These are phyloP conservation scores for Salvia rosmarinus DNA, from an alignment of 257 asterid species.

Conservation along the genomic window DNA sequence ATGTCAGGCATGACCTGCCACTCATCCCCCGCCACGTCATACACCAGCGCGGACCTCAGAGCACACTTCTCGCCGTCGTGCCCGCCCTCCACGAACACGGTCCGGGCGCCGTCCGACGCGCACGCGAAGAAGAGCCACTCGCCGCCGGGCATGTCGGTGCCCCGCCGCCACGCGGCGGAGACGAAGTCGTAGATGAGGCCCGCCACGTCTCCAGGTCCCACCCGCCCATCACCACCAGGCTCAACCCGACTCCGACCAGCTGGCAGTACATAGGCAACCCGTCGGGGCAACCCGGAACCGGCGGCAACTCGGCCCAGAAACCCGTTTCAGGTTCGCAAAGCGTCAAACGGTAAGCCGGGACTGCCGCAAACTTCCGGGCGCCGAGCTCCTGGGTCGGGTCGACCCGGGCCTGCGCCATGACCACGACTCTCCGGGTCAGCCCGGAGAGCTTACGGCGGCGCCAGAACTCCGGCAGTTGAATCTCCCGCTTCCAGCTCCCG, in stretches of 20 bases:
- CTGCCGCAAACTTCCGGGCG: constrained; percentile 11
- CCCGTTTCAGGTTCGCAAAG: constrained; percentile 74
- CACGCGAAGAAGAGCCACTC: constrained; percentile 69
- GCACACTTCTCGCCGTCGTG: constrained; percentile 75
- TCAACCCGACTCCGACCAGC: constrained; percentile 58
- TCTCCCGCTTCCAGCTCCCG: constrained; percentile 52
- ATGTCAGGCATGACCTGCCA: constrained; percentile 68
- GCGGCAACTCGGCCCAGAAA: constrained; percentile 58
- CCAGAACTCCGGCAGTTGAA: constrained; percentile 66
- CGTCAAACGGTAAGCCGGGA: constrained; percentile 55
- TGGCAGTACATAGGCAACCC: constrained; percentile 82
- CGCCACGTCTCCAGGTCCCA: constrained; percentile 63
- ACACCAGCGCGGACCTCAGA: constrained; percentile 60
- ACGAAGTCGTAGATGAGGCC: constrained; percentile 54
- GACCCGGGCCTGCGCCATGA: constrained; percentile 34
- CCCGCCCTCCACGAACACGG: constrained; percentile 76
- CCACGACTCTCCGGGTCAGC: constrained; percentile 35
- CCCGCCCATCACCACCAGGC: constrained; percentile 74
- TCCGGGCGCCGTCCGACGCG: constrained; percentile 52
- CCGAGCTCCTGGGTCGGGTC: constrained; percentile 32
- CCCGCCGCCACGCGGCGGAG: constrained; percentile 68
- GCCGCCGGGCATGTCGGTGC: constrained; percentile 68
- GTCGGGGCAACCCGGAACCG: constrained; percentile 44
- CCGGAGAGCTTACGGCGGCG: constrained; percentile 52
- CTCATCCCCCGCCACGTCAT: constrained; percentile 51